These are phyloP conservation scores for Rhizopogon salebrosus DNA, from an alignment of 768 basidiomycete genomes.

Conservation along the genomic window DNA sequence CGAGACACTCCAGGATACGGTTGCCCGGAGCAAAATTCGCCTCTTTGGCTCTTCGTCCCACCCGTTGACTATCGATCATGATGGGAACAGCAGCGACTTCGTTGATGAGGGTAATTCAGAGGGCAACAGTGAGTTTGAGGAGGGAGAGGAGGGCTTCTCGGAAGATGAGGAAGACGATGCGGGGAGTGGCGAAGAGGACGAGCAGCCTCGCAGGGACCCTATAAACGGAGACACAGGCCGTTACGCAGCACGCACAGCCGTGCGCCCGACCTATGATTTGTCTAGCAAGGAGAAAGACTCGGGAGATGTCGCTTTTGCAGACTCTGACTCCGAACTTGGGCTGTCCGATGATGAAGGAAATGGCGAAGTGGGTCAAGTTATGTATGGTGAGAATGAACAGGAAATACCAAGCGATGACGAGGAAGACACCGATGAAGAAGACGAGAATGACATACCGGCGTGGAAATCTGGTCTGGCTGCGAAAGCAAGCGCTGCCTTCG, in stretches of 20 bases:
- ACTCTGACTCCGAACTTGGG: constrained; percentile 73
- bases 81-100: constrained; percentile 32
- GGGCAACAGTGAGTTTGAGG: constrained; percentile 21
- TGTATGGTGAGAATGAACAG: constrained; percentile 47
- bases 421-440: constrained; percentile 35
- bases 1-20: constrained; percentile 77
- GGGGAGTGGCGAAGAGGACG: constrained; percentile 5
- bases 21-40: constrained; percentile 75
- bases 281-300: constrained; percentile 30
- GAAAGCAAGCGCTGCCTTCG: constrained; percentile 42
- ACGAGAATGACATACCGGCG: constrained; percentile 42
- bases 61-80: constrained; percentile 46
- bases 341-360: constrained; percentile 42
- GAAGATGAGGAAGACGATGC: constrained; percentile 17
- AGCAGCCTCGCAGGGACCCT: not conserved
- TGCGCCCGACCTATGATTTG: constrained; percentile 33
- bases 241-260: constrained; percentile 36
- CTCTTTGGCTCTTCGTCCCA: constrained; percentile 80
- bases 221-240: constrained; percentile 42
- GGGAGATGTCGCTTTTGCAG: constrained; percentile 59
- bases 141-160: constrained; percentile 20
- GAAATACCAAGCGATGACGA: constrained; percentile 46
- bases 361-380: constrained; percentile 24
- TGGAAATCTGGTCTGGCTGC: constrained; percentile 71
- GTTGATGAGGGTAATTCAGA: constrained; percentile 26